Evolutionary conservation across 441 rosid genomes (phyloP), one percentile per base, ranked within the genome.

Genomic region (Populus trichocarpa): DNA sequence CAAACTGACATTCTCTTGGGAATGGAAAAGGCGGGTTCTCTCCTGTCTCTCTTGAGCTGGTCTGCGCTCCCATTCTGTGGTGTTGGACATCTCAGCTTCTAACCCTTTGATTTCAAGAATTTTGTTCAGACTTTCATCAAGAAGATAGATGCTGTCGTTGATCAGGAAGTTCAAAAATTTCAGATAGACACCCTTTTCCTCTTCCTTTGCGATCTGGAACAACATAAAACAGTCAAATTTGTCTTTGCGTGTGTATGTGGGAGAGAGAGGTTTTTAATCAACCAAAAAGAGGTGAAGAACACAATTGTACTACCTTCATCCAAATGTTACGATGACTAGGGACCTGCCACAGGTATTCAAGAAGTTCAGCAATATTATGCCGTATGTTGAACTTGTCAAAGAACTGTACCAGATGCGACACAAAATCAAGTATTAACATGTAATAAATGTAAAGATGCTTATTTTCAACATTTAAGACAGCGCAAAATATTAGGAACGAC

Each of bases 141-240:
- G 97, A 83, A 97, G 98, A 87, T 84, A 97, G 76, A 97, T 94
- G 85, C 99, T 94, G 89, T 97, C 99, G 32, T 97, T 97, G 83
- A 97, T 91, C 81, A 97, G 88, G 87, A 94, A 94, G 90, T 95
- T 97, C 75, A 97, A 85, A 91, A 97, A 97, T 85, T 97, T 94
- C 88, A 97, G 86, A 83, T 97, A 97, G 79, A 94, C 97, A 67
- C 99, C 99, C 95, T 95, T 97, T 78, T 97, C 99, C 86, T 97
- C 98, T 87, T 94, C 98, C 85, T 89, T 97, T 14, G 98, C 99
- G 83, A 97, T 97, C 98, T 97, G 97, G 70, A 87, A 81, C 67
- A 20, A 33, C 20, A 76, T 33, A 75, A 71, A 66, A 38, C 40
- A 65, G 46, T 69, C 78, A 79, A 1, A 16, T 50, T 50, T 40